Conservation (phyloP, 2,329 filamentous ascomycete genomes). For the Neofusicoccum sp. region DNA sequence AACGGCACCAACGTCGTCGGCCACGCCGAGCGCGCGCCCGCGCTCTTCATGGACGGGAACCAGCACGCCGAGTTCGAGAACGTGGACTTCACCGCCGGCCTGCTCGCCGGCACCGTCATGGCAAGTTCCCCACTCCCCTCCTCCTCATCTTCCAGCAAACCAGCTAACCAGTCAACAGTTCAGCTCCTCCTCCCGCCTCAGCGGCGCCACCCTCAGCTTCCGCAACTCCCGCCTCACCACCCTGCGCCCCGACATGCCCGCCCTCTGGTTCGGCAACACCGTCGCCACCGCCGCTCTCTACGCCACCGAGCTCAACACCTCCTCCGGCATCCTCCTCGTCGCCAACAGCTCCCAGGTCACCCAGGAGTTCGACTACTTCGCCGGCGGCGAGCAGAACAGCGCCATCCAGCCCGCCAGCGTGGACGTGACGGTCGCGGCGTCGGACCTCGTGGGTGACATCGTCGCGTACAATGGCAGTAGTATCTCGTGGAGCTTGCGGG, state of each 20-base stretch:
- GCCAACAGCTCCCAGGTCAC: slow-evolving; percentile 32
- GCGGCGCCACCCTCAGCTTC: slow-evolving; percentile 25
- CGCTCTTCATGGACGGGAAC: slow-evolving; percentile 30
- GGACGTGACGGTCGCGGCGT: slow-evolving; percentile 27
- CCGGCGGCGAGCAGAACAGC: slow-evolving; percentile 28
- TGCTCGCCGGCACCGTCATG: slow-evolving; percentile 30
- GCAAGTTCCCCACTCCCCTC: not conserved
- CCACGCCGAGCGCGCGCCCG: slow-evolving; percentile 24
- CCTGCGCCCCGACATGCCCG: slow-evolving; percentile 20
- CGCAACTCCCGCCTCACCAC: slow-evolving; percentile 24
- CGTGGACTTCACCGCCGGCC: slow-evolving; percentile 26
- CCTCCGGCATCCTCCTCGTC: slow-evolving; percentile 26
- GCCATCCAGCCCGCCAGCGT: slow-evolving; percentile 29
- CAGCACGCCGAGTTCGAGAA: slow-evolving; percentile 25
- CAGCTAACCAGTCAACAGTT: slow-evolving; percentile 14
- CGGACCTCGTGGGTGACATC: slow-evolving; percentile 29
- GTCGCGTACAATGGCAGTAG: slow-evolving; percentile 32
- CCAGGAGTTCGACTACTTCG: slow-evolving; percentile 36
- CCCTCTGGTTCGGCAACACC: slow-evolving; percentile 34
- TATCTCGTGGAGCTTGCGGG: slow-evolving; percentile 8
- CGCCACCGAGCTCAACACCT: slow-evolving; percentile 22
- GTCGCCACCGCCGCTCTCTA: slow-evolving; percentile 23
- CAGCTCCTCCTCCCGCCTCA: slow-evolving; percentile 19
- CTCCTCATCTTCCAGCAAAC: not conserved
- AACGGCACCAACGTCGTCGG: slow-evolving; percentile 29